phyloP scores from a whole-genome alignment of 1,284 basidiomycete species.

The Pseudozyma sp. region DNA sequence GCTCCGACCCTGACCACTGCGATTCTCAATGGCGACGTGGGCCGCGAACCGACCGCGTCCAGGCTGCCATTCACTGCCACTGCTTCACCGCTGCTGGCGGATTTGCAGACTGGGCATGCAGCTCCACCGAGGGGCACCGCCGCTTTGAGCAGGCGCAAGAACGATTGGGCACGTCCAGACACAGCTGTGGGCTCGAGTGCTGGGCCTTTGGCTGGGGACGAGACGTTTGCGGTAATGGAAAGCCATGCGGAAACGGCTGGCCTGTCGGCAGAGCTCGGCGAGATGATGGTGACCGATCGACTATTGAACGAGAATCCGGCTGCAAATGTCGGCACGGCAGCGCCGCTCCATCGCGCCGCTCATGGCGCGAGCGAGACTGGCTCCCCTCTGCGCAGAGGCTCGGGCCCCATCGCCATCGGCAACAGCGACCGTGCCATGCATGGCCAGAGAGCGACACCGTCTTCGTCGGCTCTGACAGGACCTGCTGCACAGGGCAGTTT shows the following conservation, averaged over 20 bases:
- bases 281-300: conserved; percentile 36
- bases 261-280: conserved; percentile 22
- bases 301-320: conserved; percentile 27
- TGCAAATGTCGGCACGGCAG: background rate
- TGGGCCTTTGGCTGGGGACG: conserved; percentile 35
- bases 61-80: conserved; percentile 5
- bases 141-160: conserved; percentile 29
- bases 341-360: conserved; percentile 7
- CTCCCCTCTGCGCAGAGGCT: conserved; percentile 31
- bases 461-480: conserved; percentile 11
- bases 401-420: conserved; percentile 35
- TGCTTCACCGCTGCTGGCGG: conserved; percentile 12
- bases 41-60: background rate
- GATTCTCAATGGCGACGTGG: conserved; percentile 8
- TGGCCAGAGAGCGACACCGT: conserved; percentile 11
- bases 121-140: conserved; percentile 26
- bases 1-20: conserved; percentile 16
- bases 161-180: conserved; percentile 54
- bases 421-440: conserved; percentile 23
- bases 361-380: conserved; percentile 24
- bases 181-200: conserved; percentile 45
- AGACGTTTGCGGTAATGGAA: conserved; percentile 23
- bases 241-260: conserved; percentile 1
- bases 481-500: conserved; percentile 16
- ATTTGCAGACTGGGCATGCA: conserved; percentile 16